Evolutionary conservation across 331 rosid species (phyloP).

Genomic region (Malus hybrid): DNA sequence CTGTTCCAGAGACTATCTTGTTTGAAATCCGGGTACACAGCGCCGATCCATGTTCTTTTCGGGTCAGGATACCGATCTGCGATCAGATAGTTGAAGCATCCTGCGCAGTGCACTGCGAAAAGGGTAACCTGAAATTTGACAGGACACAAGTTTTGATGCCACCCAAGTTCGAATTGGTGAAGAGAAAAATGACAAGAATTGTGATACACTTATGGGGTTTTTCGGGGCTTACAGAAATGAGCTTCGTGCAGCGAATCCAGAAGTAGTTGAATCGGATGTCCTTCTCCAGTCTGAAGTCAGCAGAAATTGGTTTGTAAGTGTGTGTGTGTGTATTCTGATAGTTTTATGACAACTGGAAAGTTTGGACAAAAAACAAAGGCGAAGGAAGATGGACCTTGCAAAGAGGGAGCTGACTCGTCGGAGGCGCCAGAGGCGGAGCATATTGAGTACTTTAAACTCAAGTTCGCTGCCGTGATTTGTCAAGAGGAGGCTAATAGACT

Average conservation of each 20-base stretch:
- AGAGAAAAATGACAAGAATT: neutral
- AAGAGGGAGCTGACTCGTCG: constrained; percentile 85
- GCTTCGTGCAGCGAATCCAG: constrained; percentile 89
- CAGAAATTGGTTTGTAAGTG: constrained; percentile 20
- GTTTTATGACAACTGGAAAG: neutral
- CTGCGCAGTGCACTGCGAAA: constrained; percentile 77
- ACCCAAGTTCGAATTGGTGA: neutral
- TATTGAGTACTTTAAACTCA: constrained; percentile 65
- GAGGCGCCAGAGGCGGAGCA: constrained; percentile 92
- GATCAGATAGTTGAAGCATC: constrained; percentile 61
- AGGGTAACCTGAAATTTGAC: constrained; percentile 59
- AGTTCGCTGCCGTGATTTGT: constrained; percentile 39
- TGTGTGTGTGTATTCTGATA: neutral
- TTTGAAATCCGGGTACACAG: constrained; percentile 57
- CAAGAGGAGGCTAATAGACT: constrained; percentile 53
- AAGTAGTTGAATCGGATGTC: constrained; percentile 93
- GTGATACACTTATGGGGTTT: neutral
- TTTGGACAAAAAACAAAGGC: neutral
- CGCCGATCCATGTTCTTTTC: constrained; percentile 72
- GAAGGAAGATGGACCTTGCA: constrained; percentile 52
- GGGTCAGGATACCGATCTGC: constrained; percentile 70
- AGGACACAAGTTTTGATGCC: neutral
- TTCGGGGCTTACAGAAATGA: constrained; percentile 54
- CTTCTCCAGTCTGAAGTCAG: constrained; percentile 74
- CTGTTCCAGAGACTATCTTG: constrained; percentile 52